Evolutionary conservation across 2,329 filamentous ascomycete genomes (phyloP).

Genomic region (Phialophora chinensis): DNA sequence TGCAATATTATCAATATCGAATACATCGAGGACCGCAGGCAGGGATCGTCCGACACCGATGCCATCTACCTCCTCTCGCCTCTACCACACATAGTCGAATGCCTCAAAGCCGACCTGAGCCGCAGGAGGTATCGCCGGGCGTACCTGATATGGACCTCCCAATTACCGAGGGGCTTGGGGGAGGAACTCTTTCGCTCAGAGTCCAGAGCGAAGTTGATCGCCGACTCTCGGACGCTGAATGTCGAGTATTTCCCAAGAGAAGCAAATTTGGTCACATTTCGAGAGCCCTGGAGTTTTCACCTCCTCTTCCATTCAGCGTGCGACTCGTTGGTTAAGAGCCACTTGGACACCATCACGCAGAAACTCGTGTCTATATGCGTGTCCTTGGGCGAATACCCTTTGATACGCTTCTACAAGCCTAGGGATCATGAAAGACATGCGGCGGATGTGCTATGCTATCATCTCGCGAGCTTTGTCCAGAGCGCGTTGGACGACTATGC

Average conservation of each 20-base stretch:
- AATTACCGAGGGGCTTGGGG: slow-evolving; percentile 71
- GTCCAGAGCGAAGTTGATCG: slow-evolving; percentile 72
- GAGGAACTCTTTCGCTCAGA: slow-evolving; percentile 73
- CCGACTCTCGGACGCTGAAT: slow-evolving; percentile 80
- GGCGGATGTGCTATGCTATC: slow-evolving; percentile 82
- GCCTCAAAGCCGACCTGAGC: slow-evolving; percentile 90
- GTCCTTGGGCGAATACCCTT: slow-evolving; percentile 89
- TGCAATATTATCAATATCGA: slow-evolving; percentile 97
- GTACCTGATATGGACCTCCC: slow-evolving; percentile 83
- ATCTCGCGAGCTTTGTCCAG: slow-evolving; percentile 89
- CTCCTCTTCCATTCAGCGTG: slow-evolving; percentile 89
- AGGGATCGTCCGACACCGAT: slow-evolving; percentile 86
- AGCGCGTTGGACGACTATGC: slow-evolving; percentile 89
- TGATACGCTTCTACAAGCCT: slow-evolving; percentile 88
- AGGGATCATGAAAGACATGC: slow-evolving; percentile 74
- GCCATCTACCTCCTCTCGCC: slow-evolving; percentile 91
- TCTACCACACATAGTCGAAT: slow-evolving; percentile 86
- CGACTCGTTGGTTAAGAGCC: slow-evolving; percentile 78
- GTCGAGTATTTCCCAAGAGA: slow-evolving; percentile 91
- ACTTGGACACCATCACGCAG: slow-evolving; percentile 84
- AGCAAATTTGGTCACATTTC: slow-evolving; percentile 87
- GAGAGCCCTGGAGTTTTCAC: slow-evolving; percentile 95
- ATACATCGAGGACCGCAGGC: slow-evolving; percentile 84
- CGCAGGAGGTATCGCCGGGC: slow-evolving; percentile 77
- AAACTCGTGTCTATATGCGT: slow-evolving; percentile 91